Base-by-base conservation (phyloP, 2,329 filamentous ascomycete genomes). In the Neocatenulostroma microsporum region DNA sequence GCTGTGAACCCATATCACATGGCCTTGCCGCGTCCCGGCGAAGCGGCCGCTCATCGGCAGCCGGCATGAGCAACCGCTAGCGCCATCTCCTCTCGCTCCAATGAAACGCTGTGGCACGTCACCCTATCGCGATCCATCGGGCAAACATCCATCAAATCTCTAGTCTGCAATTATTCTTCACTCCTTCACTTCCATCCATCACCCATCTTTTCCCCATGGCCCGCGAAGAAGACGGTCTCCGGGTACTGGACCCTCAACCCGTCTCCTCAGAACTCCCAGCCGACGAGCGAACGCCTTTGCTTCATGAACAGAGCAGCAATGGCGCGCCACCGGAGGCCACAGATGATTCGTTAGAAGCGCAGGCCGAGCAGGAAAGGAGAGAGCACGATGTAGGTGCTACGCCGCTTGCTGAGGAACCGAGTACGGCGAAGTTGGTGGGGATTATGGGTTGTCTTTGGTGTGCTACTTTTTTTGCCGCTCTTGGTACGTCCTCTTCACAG, bases 391-490 rank as follows among this genome's bases (percentile, higher is more conserved):
- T 43, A 8, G 45, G 50, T 11, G 33, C 37, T 24, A 44, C 50
- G 1, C 55, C 53, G 8, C 31, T 58, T 4, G 50, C 55, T 6
- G 59, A 68, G n/a, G 69, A 73, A 48, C 64, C 62, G 15, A 66
- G 54, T 19, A 69, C 64, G 2, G 59, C 51, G 30, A 65, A 68
- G 45, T 50, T 75, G 39, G 44, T 74, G 8, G 27, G 68, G 4
- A 69, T 72, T 10, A 60, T 75, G 54, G 53, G 60, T 1, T 67
- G 64, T 35, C 60, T 72, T 11, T 76, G 71, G 69, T 44, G 73
- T 2, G 68, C 69, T 4, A 69, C 70, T 2, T 76, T 76, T 45
- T 64, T 76, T 25, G 72, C 72, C 31, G 73, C 73, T 3, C 52
- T 76, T n/a, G 70, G 68, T 70, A 47, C 13, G 40, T 26, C 4